A percentile compares a stretch with the other conserved stretches of the same genome.
Evolutionary conservation across 371 early-diverging fungal species (phyloP).

Genomic region (Rhizopus delemar): DNA sequence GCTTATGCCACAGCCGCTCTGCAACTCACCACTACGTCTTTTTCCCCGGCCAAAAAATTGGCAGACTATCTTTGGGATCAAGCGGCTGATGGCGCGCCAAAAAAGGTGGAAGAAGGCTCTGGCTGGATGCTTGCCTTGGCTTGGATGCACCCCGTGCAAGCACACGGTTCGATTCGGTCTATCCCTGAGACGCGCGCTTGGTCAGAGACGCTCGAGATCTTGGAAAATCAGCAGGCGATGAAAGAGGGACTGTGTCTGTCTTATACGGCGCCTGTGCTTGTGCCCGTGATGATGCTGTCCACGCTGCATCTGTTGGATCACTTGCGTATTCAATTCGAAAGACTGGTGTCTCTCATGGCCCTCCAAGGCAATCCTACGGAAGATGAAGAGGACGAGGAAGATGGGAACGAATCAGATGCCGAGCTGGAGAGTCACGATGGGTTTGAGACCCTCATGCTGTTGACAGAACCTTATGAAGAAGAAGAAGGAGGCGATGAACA

Average conservation of each 20-base stretch:
- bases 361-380: not conserved
- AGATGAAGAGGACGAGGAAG: not conserved
- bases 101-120: not conserved
- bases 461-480: constrained; percentile 9
- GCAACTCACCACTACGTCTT: constrained; percentile 27
- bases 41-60: constrained; percentile 19
- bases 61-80: constrained; percentile 31
- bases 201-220: constrained; percentile 30
- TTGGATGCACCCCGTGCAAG: constrained; percentile 33
- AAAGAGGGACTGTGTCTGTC: constrained; percentile 16
- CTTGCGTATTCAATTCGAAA: constrained; percentile 28
- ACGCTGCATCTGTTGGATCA: constrained; percentile 35
- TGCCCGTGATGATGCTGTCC: constrained; percentile 37
- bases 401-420: not conserved
- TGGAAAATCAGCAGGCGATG: constrained; percentile 14
- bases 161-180: constrained; percentile 22
- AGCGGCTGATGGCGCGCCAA: constrained; percentile 15
- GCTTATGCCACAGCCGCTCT: constrained; percentile 49
- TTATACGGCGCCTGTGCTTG: constrained; percentile 36
- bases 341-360: constrained; percentile 19
- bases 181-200: constrained; percentile 35
- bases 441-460: constrained; percentile 16
- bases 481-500: constrained; percentile 21
- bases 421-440: not conserved
- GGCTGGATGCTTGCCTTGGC: not conserved